Conservation (phyloP, 2,329 filamentous ascomycete genomes). For the Fusarium solani-melongenae region DNA sequence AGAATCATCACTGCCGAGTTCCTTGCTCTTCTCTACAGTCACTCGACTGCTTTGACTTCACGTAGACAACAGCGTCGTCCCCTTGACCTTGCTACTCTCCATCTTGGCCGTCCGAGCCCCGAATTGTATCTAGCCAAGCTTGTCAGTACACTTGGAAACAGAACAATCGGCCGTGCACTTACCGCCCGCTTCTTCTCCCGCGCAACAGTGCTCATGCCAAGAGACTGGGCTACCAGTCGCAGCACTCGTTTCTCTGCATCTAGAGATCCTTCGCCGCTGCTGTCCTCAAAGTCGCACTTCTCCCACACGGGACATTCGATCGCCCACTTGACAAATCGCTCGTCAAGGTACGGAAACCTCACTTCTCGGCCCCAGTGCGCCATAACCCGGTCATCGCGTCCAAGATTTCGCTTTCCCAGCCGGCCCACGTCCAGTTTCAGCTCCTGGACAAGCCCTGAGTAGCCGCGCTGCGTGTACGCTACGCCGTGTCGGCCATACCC, state of each 20-base stretch:
- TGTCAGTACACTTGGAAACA: slow-evolving; percentile 13
- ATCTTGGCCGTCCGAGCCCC: slow-evolving; percentile 86
- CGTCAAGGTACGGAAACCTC: slow-evolving; percentile 91
- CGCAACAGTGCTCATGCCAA: slow-evolving; percentile 79
- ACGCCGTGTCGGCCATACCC: slow-evolving; percentile 88
- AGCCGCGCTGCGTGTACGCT: slow-evolving; percentile 77
- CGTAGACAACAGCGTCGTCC: slow-evolving; percentile 68
- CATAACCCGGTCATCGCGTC: slow-evolving; percentile 91
- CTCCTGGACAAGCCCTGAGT: slow-evolving; percentile 79
- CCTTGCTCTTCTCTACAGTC: background rate
- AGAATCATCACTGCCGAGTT: slow-evolving; percentile 71
- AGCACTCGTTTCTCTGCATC: slow-evolving; percentile 87
- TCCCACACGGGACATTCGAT: slow-evolving; percentile 79
- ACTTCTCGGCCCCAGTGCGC: slow-evolving; percentile 90
- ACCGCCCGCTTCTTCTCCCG: slow-evolving; percentile 94
- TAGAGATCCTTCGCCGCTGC: slow-evolving; percentile 53
- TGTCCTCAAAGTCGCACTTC: slow-evolving; percentile 86
- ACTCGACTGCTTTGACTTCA: slow-evolving; percentile 45
- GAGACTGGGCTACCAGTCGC: slow-evolving; percentile 77
- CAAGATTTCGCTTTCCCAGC: slow-evolving; percentile 92
- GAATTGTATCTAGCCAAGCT: slow-evolving; percentile 75
- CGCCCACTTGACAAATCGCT: slow-evolving; percentile 84
- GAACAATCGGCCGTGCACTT: slow-evolving; percentile 48
- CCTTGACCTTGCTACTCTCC: slow-evolving; percentile 75
- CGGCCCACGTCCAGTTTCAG: slow-evolving; percentile 86